Base-by-base conservation (phyloP, 2,329 filamentous ascomycete genomes). In the Alternaria dauci region DNA sequence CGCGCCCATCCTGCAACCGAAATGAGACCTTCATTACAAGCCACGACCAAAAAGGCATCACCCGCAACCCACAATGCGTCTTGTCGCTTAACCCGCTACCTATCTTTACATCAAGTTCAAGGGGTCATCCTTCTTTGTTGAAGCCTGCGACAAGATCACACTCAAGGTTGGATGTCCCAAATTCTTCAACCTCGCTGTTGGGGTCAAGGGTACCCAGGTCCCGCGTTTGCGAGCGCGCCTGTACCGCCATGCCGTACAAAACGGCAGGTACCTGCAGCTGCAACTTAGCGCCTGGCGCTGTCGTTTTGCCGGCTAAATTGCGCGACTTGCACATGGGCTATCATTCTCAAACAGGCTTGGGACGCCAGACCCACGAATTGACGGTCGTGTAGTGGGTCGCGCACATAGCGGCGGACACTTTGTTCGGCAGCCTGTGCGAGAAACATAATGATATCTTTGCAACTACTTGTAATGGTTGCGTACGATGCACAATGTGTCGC, bases 1-100 rank as follows among this genome's bases (percentile, higher is more conserved):
- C 69, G 64, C 55, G 60, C 57, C 59, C 62, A 63, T 67, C 58
- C 62, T 61, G 61, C 60, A 67, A 47, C 67, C 65, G 64, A 69
- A 63, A 74, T 71, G 60, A 64, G 58, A 60, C 36, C 54, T 56
- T 52, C 30, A 41, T 55, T 57, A 55, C 52, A 58, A 41, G 30
- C 36, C 56, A 54, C 52, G 58, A 59, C 67, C 52, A 48, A 62
- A 59, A 18, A 48, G 55, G 67, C 56, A 67, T 55, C 59, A 48
- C 44, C 20, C 52, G 50, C 42, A 61, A 36, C 30, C 23, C 30
- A 32, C 36, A 32, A 52, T 54, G 48, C 43, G 25, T 58, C 55
- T 60, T 47, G 32, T 32, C 52, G 57, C 51, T 55, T 38, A 54
- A 53, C 43, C 57, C 44, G 41, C 50, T 39, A 41, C 44, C 46